These are phyloP conservation scores for Fragaria iinumae DNA, from an alignment of 306 rosid genomes.

Conservation along the genomic window DNA sequence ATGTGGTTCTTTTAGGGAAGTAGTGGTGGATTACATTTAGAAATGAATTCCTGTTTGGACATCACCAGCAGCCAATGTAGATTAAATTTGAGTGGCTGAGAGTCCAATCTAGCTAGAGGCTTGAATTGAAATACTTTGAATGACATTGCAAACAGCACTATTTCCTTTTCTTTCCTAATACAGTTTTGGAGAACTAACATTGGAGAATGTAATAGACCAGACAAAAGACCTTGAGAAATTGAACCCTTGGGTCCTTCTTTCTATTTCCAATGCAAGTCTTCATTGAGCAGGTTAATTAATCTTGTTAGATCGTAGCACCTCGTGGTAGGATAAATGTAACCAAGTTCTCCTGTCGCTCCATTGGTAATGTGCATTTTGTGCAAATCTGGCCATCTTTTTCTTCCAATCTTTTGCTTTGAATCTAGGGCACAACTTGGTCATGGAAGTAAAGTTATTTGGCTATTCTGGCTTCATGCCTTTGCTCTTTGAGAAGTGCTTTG, in stretches of 20 bases:
- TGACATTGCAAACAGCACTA: background rate
- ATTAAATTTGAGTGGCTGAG: background rate
- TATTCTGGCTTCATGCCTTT: background rate
- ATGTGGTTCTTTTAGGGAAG: background rate
- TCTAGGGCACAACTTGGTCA: background rate
- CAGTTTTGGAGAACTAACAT: background rate
- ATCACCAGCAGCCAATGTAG: background rate
- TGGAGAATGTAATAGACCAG: background rate
- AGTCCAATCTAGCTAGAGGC: background rate
- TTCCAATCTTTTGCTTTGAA: background rate
- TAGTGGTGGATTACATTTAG: background rate
- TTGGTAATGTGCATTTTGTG: background rate
- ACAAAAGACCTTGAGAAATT: background rate
- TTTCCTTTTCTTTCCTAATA: background rate
- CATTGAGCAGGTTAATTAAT: background rate
- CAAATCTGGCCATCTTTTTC: background rate
- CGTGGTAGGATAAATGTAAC: background rate
- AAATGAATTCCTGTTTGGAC: background rate
- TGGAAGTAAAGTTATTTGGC: background rate
- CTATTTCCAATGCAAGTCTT: conserved; percentile 1
- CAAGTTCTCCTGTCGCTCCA: background rate
- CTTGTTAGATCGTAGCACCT: background rate
- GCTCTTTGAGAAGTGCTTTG: background rate
- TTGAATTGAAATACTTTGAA: background rate
- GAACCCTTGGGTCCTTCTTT: background rate